Percentiles rank a stretch among this genome's conserved stretches.
These are phyloP conservation scores for Coniosporium apollinis DNA, from an alignment of 495 filamentous ascomycete genomes.

Conservation along the genomic window DNA sequence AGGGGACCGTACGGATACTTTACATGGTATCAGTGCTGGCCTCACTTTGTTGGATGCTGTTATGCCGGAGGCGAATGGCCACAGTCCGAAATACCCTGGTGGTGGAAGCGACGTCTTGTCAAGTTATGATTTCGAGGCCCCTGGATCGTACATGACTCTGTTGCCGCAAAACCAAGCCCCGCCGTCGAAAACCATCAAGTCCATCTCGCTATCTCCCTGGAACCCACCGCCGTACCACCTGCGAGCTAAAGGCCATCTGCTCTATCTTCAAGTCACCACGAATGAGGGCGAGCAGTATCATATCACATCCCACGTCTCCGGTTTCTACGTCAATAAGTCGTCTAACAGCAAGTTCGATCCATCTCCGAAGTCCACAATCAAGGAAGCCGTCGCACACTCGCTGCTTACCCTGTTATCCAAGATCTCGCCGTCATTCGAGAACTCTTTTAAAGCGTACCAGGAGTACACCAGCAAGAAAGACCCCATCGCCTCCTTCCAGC, in stretches of 20 bases:
- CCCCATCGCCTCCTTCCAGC: slow-evolving; percentile 79
- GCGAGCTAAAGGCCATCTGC: slow-evolving; percentile 77
- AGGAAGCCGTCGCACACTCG: slow-evolving; percentile 62
- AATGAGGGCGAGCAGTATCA: slow-evolving; percentile 87
- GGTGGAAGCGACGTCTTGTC: slow-evolving; percentile 26
- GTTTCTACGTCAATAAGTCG: slow-evolving; percentile 92
- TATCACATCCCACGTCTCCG: slow-evolving; percentile 81
- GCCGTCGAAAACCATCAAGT: slow-evolving; percentile 75
- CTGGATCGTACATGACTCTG: slow-evolving; percentile 49
- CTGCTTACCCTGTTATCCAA: slow-evolving; percentile 61
- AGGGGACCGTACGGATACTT: slow-evolving; percentile 68
- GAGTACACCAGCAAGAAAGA: slow-evolving; percentile 70
- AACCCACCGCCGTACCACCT: slow-evolving; percentile 88
- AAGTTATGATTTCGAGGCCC: slow-evolving; percentile 54
- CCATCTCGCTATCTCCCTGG: slow-evolving; percentile 79
- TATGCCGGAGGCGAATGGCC: slow-evolving; percentile 11
- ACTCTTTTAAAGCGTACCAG: slow-evolving; percentile 56
- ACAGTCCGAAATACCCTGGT: slow-evolving; percentile 28
- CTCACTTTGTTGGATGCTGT: slow-evolving; percentile 72
- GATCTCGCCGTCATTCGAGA: slow-evolving; percentile 67
- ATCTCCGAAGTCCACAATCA: slow-evolving; percentile 50
- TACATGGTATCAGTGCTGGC: slow-evolving; percentile 81
- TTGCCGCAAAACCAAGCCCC: slow-evolving; percentile 45
- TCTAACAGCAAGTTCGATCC: slow-evolving; percentile 88
- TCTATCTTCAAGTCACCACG: slow-evolving; percentile 78